Evolutionary conservation across 345 rosid genomes (phyloP), one percentile per base, ranked within the genome.

Genomic region (Citrus mangshanensis): DNA sequence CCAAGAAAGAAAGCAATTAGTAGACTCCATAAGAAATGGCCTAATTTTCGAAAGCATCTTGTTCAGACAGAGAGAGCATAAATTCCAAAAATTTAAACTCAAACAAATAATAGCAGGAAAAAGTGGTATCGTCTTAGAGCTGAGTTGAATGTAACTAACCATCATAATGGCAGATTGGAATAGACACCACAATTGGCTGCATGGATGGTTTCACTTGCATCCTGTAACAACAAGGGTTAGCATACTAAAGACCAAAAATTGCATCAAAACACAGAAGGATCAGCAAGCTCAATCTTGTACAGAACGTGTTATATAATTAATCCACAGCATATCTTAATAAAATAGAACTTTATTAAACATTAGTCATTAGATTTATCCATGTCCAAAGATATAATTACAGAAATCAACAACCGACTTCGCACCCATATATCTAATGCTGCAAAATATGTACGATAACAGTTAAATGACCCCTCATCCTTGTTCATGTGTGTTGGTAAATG

Each of bases 131-230:
- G 46, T 32, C 66, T 46, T 77, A 13, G 68, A 80, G 60, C 32
- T 18, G 72, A 68, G 58, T 67, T 46, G 69, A 9, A 4, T 61
- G 84, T 73, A 71, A 65, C 93, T 83, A 80, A 95, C 98, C 98
- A 80, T 92, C 99, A 81, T 91, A 91, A 86, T 95, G 98, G 83
- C 97, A 92, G 70, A 93, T 79, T 49, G 98, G 99, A 80, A 95
- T 84, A 75, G 98, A 91, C 71, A 95, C 82, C 9, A 95, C 85
- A 58, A 95, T 78, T 58, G 99, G 96, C 70, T 95, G 98, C 49
- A 58, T 37, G 64, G 88, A 80, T 77, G 97, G 82, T 82, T 81
- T 92, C 21, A 93, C 98, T 75, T 89, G 97, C 99, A 95, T 92
- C 89, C 99, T 95, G 89, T 78, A 81, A 73, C 68, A 66, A 68